These are phyloP conservation scores for Apophysomyces variabilis DNA, from an alignment of 371 early-diverging fungal species.

Conservation along the genomic window DNA sequence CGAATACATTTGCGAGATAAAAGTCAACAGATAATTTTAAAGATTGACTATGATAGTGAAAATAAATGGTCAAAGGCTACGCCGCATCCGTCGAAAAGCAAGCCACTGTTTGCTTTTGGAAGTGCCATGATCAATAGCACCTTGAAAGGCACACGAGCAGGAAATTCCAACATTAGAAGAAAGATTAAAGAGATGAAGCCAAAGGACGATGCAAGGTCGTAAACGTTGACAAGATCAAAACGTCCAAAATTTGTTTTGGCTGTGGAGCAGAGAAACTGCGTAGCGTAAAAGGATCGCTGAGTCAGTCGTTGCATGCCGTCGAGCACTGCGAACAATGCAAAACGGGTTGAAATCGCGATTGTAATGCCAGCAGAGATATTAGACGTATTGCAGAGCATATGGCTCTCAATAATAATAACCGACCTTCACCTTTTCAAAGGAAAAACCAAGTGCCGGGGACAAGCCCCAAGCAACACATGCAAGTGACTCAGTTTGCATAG, in stretches of 20 bases:
- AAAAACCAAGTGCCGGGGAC: neutral
- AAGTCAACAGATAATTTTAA: neutral
- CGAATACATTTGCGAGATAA: neutral
- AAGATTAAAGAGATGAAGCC: neutral
- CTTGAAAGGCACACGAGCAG: neutral
- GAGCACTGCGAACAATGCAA: neutral
- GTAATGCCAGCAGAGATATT: no score
- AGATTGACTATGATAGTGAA: neutral
- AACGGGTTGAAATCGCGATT: no score
- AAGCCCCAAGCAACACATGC: neutral
- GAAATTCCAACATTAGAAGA: neutral
- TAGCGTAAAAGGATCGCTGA: neutral
- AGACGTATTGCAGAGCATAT: no score
- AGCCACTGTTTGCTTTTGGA: neutral
- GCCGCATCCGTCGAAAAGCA: neutral
- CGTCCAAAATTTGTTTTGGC: no score
- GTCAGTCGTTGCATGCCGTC: constrained; percentile 4
- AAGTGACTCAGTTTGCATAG: neutral
- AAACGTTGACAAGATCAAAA: no score
- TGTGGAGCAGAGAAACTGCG: neutral
- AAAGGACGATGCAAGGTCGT: neutral
- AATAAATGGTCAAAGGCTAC: constrained; percentile 4
- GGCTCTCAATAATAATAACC: no score
- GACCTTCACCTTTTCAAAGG: no score
- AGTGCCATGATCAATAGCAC: neutral